Conservation (phyloP, 768 basidiomycete genomes). For the Pulveroboletus sp. region DNA sequence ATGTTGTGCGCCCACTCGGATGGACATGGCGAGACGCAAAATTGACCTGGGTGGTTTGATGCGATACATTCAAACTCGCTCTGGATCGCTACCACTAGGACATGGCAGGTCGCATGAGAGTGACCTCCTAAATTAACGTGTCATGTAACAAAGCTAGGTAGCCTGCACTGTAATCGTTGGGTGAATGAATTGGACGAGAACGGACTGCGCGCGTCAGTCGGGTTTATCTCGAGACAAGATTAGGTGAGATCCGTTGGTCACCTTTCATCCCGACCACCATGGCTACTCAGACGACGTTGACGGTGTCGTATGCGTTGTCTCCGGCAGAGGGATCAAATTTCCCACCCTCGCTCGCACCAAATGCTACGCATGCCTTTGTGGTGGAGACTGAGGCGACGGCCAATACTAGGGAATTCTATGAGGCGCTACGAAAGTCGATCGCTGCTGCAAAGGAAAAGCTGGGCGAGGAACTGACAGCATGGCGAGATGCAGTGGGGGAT, state of each 20-base stretch:
- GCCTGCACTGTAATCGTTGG: constrained; percentile 46
- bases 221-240: too few relatives aligned
- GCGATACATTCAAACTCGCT: background rate
- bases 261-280: constrained; percentile 10
- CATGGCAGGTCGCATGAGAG: too few relatives aligned
- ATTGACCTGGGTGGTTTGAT: background rate
- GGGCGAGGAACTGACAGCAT: constrained; percentile 66
- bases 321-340: constrained; percentile 18
- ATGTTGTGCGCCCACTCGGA: background rate
- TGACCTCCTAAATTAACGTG: background rate
- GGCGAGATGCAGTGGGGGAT: constrained; percentile 71
- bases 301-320: constrained; percentile 19
- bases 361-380: constrained; percentile 24
- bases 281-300: constrained; percentile 11
- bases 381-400: constrained; percentile 18
- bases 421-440: constrained; percentile 44
- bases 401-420: constrained; percentile 39
- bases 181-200: constrained; percentile 5
- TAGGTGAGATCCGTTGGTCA: background rate
- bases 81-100: too few relatives aligned
- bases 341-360: constrained; percentile 19
- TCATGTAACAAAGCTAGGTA: constrained; percentile 17
- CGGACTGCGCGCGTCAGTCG: background rate
- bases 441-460: constrained; percentile 47
- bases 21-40: background rate